phyloP scores from a whole-genome alignment of 495 filamentous ascomycete species.

The Alectoria sarmentosa region DNA sequence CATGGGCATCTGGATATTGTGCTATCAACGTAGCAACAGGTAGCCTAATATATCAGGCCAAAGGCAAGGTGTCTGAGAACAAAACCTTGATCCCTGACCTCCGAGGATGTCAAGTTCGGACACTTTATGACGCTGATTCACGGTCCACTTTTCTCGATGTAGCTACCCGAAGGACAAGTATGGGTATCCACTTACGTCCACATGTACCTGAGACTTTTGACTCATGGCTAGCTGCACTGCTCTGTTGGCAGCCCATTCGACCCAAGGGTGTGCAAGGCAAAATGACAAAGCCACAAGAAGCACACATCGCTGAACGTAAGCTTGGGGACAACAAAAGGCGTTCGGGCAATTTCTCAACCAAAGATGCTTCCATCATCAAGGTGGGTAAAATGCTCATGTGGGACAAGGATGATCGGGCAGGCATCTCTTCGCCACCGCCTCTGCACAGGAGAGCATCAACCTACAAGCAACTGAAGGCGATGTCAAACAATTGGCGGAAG shows the following conservation, averaged over 20 bases:
- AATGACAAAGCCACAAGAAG: constrained; percentile 60
- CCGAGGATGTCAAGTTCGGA: constrained; percentile 75
- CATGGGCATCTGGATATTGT: constrained; percentile 51
- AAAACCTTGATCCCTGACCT: constrained; percentile 71
- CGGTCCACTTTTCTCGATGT: constrained; percentile 73
- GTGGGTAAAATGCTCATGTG: constrained; percentile 90
- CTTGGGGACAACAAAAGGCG: constrained; percentile 50
- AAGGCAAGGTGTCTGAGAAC: constrained; percentile 48
- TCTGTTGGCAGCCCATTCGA: constrained; percentile 90
- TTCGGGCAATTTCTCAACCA: constrained; percentile 54
- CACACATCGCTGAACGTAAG: constrained; percentile 41
- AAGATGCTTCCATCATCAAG: constrained; percentile 88
- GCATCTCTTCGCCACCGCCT: constrained; percentile 34
- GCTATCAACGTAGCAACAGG: constrained; percentile 51
- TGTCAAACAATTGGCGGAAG: constrained; percentile 64
- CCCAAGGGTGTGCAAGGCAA: constrained; percentile 67
- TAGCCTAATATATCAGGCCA: constrained; percentile 50
- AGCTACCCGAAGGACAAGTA: constrained; percentile 57
- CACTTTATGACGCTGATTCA: constrained; percentile 54
- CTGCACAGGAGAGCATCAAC: constrained; percentile 40
- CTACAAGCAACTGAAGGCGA: constrained; percentile 48
- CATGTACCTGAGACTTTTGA: constrained; percentile 70
- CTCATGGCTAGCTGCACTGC: constrained; percentile 83
- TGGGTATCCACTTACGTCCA: constrained; percentile 69
- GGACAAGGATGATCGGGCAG: constrained; percentile 52